Conservation (phyloP, 1,139 yeast genomes). For the Casaregolazyma lundiana region DNA sequence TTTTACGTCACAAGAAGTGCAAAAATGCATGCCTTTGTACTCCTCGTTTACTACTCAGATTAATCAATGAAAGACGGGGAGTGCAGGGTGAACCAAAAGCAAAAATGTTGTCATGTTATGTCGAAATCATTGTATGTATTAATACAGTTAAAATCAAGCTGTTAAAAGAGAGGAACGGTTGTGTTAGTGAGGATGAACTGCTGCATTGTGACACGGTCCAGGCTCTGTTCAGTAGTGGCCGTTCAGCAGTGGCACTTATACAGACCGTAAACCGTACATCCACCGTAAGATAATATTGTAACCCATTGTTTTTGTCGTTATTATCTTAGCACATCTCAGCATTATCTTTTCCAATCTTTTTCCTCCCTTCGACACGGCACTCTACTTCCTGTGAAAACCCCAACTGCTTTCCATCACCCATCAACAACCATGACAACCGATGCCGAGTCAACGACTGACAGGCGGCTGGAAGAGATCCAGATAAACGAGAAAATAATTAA, state of each 20-base stretch:
- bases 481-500: slow-evolving; percentile 44
- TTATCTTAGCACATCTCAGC: no score
- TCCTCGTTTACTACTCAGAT: slow-evolving; percentile 1
- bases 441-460: slow-evolving; percentile 6
- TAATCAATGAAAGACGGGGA: slow-evolving; percentile 5
- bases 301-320: not conserved
- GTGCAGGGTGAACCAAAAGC: slow-evolving; percentile 7
- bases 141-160: slow-evolving; percentile 6
- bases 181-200: not conserved
- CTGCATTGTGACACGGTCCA: no score
- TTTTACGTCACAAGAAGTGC: not conserved
- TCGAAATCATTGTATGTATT: slow-evolving; percentile 10
- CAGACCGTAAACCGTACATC: no score
- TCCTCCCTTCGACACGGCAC: not conserved
- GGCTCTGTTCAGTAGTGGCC: no score
- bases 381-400: not conserved
- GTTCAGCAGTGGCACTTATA: no score
- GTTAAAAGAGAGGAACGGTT: not conserved
- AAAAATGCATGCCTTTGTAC: slow-evolving; percentile 4
- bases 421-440: slow-evolving; percentile 10
- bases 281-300: not conserved
- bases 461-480: slow-evolving; percentile 40
- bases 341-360: not conserved
- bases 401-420: slow-evolving; percentile 5
- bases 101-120: slow-evolving; percentile 8